These are phyloP conservation scores for Pythium vanterpoolii DNA, from an alignment of 352 stramenopile species.

Conservation along the genomic window DNA sequence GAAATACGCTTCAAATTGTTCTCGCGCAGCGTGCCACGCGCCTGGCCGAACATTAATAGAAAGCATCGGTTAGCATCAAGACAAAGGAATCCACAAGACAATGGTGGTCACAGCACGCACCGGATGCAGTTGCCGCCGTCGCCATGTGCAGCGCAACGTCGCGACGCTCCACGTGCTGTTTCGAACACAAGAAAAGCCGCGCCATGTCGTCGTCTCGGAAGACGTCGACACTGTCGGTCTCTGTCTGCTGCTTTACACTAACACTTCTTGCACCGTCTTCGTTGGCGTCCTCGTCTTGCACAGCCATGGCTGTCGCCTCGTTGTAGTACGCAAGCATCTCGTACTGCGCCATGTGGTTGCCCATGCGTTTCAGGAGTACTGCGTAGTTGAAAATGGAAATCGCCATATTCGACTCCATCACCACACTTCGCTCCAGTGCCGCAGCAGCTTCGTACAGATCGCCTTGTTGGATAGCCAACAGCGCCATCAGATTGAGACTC, in stretches of 20 bases:
- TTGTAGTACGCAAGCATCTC: conserved; percentile 56
- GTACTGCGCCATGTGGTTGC: conserved; percentile 42
- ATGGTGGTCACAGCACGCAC: neutral
- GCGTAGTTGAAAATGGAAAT: conserved; percentile 69
- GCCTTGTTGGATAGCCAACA: conserved; percentile 30
- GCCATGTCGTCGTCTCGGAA: neutral
- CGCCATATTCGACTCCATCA: conserved; percentile 47
- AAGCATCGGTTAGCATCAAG: neutral
- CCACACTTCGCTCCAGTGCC: conserved; percentile 51
- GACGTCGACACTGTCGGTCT: neutral
- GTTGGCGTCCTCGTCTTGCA: neutral
- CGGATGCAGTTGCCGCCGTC: conserved; percentile 7
- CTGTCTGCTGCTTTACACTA: neutral
- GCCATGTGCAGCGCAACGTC: conserved; percentile 17
- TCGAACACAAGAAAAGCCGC: conserved; percentile 4
- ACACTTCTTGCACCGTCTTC: neutral
- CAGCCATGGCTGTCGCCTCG: conserved; percentile 8
- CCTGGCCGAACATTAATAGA: conserved; percentile 4
- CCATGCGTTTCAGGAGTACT: conserved; percentile 49
- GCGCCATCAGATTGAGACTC: conserved; percentile 51
- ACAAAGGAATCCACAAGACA: neutral
- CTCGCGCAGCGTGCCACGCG: conserved; percentile 11
- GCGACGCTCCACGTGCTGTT: neutral
- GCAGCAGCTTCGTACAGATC: conserved; percentile 42
- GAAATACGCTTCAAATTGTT: conserved; percentile 20